Base-by-base conservation (phyloP, 2,329 filamentous ascomycete genomes). In the Nannizziopsis arthrosporioides region DNA sequence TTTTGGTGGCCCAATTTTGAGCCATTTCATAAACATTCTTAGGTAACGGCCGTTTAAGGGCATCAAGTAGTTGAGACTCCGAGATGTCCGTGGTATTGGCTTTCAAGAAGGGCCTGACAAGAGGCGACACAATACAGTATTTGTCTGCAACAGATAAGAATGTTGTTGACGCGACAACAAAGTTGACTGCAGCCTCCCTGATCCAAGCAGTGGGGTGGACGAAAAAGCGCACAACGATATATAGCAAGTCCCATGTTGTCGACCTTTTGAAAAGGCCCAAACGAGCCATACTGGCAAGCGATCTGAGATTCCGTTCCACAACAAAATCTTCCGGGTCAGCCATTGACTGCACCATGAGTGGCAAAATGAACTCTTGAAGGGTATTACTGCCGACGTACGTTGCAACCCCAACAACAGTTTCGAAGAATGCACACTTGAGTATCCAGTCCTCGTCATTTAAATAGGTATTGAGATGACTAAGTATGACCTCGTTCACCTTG, bases 141-240 rank as follows among this genome's bases (percentile, higher is more conserved):
- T 82, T 77, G 62, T 96, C 90, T 2, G 90, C 87, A 17, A 77
- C 70, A 0, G 85, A 85, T 12, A 96, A 65, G 57, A 83, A 88
- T 50, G 74, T 81, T 1, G 85, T 82, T 1, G 85, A 79, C 48
- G 84, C 80, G 2, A 86, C 80, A 34, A 96, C 71, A 56, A 95
- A 94, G 54, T 90, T 81, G 6, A 84, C 78, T 2, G 90, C 82
- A 8, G 90, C 85, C 67, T 96, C 90, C 34, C 90, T 80, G 46
- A 98, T 89, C 90, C 92, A 98, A 7, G 86, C 72, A 57, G 94
- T 96, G 0, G 92, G 92, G 61, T 98, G 92, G 72, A 94, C 82
- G 10, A 89, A 82, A 59, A 96, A 94, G 2, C 88, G 80, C 5
- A 78, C 82, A 11, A 90, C 78, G 35, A 90, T 80, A 52, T 93